Evolutionary conservation across 2,329 filamentous ascomycete genomes (phyloP), one percentile per base, ranked within the genome.

Genomic region (Ambrosiella beaveri): DNA sequence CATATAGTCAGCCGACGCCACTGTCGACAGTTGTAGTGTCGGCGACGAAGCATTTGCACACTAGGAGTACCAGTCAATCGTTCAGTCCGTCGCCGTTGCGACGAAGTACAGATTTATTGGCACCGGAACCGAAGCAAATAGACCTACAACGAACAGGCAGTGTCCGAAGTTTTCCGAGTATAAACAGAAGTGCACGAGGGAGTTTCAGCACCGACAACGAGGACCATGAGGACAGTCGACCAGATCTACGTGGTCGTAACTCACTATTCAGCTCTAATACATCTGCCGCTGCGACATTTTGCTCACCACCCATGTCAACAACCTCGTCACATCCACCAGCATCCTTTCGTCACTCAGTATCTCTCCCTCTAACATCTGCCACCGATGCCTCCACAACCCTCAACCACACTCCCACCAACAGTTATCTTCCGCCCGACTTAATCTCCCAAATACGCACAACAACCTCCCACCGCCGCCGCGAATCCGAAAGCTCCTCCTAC

Each of bases 61-160:
- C 52, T 15, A 51, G 56, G n/a, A 54, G 59, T 44, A 15, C n/a
- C 19, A 58, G 56, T 44, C 59, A 58, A 36, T 38, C 56, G 36
- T 59, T 59, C 2, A 59, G 54, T 35, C 54, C 58, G 2, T 59
- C 58, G 12, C 58, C 58, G 7, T 44, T 59, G 47, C 53, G 58
- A 44, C 36, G 58, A 39, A 59, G 47, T 17, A 59, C 58, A 7
- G 47, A 53, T 45, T 27, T 59, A 17, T 38, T 59, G 11, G 44
- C 8, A 15, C 13, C 19, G 2, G 4, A 17, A n/a, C n/a, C 27
- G 3, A 27, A 27, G 27, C 27, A 27, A 27, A 27, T 27, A 27
- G 27, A 27, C 3, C 27, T 27, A 27, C 27, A 27, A 41, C 39
- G 39, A 41, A 11, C 39, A 11, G 39, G n/a, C 6, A n/a, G 39